Percentiles rank a stretch among this genome's conserved stretches.
Evolutionary conservation across 2,329 filamentous ascomycete genomes (phyloP).

Genomic region (Iodosphaeria phyllophila): DNA sequence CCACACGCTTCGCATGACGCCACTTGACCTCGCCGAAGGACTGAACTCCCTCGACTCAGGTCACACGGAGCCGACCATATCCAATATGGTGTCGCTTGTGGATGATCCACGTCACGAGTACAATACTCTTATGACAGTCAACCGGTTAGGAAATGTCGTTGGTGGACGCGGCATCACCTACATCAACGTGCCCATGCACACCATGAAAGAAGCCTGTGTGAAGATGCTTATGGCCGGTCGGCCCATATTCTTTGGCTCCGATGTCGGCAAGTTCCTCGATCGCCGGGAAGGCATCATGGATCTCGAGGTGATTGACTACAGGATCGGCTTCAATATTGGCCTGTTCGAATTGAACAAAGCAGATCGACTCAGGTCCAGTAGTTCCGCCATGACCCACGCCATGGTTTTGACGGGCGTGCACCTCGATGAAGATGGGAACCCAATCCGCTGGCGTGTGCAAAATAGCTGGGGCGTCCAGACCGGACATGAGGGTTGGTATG

Average conservation of each 20-base stretch:
- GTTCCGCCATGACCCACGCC: constrained; percentile 76
- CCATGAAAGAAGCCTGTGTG: constrained; percentile 56
- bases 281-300: constrained; percentile 59
- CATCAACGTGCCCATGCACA: constrained; percentile 59
- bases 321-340: constrained; percentile 63
- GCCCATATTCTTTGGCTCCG: constrained; percentile 76
- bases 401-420: constrained; percentile 85
- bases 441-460: constrained; percentile 69
- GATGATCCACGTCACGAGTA: constrained; percentile 70
- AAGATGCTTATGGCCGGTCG: constrained; percentile 60
- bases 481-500: constrained; percentile 69
- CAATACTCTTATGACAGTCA: constrained; percentile 54
- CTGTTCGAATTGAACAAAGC: constrained; percentile 62
- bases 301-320: constrained; percentile 55
- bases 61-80: constrained; percentile 39
- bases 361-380: constrained; percentile 51
- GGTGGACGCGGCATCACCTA: constrained; percentile 62
- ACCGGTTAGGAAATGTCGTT: constrained; percentile 64
- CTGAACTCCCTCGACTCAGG: constrained; percentile 42
- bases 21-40: constrained; percentile 52
- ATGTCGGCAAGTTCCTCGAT: constrained; percentile 72
- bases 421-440: constrained; percentile 43
- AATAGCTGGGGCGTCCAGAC: constrained; percentile 60
- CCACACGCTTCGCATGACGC: constrained; percentile 43
- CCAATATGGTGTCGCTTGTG: constrained; percentile 60